Evolutionary conservation across 495 filamentous ascomycete species (phyloP).

Genomic region (Trichoderma parareesei): DNA sequence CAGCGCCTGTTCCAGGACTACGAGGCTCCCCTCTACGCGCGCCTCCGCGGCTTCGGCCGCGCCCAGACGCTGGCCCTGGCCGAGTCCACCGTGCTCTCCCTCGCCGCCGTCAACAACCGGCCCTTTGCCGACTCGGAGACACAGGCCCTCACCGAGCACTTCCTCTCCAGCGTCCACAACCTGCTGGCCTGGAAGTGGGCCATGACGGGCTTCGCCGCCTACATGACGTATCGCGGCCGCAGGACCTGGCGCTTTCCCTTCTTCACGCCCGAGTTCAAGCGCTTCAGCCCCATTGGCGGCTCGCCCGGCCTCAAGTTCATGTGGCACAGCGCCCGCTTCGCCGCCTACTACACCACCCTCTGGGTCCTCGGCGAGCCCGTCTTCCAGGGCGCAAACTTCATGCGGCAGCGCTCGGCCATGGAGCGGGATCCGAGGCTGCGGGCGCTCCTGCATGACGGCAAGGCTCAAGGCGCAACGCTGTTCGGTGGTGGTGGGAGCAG

Average conservation of each 20-base stretch:
- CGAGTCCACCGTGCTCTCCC: not conserved
- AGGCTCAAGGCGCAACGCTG: not conserved
- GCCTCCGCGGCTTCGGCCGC: not conserved
- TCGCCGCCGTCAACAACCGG: conserved; percentile 1
- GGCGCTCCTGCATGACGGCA: not conserved
- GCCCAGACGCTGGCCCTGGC: conserved; percentile 5
- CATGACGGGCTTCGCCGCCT: not conserved
- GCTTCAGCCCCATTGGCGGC: conserved; percentile 6
- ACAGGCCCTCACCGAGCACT: not conserved
- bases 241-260: conserved; percentile 1
- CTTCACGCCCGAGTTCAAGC: conserved; percentile 3
- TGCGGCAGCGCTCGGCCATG: not conserved
- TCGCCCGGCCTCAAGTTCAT: not conserved
- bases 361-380: conserved; percentile 5
- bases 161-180: conserved; percentile 4
- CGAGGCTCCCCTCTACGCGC: not conserved
- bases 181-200: conserved; percentile 4
- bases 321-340: conserved; percentile 8
- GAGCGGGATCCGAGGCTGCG: not conserved
- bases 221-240: conserved; percentile 6
- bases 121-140: not conserved
- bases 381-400: conserved; percentile 11
- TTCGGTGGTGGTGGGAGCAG: too few species aligned
- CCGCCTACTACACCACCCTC: not conserved
- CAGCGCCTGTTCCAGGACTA: not conserved